These are phyloP conservation scores for Phlyctochytrium arcticum DNA, from an alignment of 192 early-diverging fungal genomes.

Conservation along the genomic window DNA sequence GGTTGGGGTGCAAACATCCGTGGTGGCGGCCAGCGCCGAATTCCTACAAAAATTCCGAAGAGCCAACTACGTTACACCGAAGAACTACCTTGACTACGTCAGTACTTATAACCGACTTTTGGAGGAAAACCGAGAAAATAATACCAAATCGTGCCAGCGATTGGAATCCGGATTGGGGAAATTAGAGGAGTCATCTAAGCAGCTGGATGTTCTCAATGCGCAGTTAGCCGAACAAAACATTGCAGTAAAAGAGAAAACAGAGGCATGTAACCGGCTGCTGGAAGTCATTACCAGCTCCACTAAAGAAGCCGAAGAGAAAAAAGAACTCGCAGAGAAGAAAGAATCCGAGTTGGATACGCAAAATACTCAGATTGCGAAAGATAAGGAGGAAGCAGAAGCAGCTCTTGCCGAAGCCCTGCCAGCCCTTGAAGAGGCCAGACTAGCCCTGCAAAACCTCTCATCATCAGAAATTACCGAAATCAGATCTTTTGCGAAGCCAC, in stretches of 20 bases:
- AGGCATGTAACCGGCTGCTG: conserved; percentile 59
- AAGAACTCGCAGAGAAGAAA: conserved; percentile 56
- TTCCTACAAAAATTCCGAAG: conserved; percentile 58
- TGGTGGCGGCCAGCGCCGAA: conserved; percentile 45
- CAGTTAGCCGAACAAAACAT: conserved; percentile 61
- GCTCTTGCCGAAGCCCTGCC: conserved; percentile 58
- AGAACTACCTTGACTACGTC: conserved; percentile 61
- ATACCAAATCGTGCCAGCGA: conserved; percentile 48
- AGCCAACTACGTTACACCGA: conserved; percentile 59
- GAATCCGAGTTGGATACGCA: conserved; percentile 50
- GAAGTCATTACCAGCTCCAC: conserved; percentile 62
- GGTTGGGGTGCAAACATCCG: conserved; percentile 57
- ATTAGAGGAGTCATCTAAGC: conserved; percentile 53
- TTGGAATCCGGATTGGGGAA: conserved; percentile 56
- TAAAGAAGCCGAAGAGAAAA: conserved; percentile 56
- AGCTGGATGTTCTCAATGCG: conserved; percentile 55
- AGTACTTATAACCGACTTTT: conserved; percentile 55
- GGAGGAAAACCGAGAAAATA: conserved; percentile 52
- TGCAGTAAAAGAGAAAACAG: conserved; percentile 58
- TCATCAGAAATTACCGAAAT: conserved; percentile 61
- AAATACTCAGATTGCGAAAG: conserved; percentile 59
- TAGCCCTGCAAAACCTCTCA: conserved; percentile 53
- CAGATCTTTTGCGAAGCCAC: conserved; percentile 57
- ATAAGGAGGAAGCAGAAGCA: conserved; percentile 63
- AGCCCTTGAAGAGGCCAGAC: conserved; percentile 53